Evolutionary conservation across 371 early-diverging fungal genomes (phyloP).

Genomic region (Funneliformis caledonium): DNA sequence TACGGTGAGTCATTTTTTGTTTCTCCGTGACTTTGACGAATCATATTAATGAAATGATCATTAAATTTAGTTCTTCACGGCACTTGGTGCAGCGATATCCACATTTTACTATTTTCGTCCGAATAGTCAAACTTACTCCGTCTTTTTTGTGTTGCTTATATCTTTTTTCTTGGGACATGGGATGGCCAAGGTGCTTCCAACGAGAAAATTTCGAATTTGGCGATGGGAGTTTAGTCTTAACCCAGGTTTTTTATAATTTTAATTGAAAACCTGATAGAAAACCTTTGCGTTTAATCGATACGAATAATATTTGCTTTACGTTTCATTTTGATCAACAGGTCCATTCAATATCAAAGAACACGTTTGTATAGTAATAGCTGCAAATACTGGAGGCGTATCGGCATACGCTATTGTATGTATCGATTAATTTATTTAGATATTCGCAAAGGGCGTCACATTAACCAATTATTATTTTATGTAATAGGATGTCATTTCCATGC

Average conservation of each 20-base stretch:
- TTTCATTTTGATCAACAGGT: conserved; percentile 37
- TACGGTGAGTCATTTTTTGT: conserved; percentile 1
- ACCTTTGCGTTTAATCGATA: background rate
- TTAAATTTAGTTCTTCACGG: conserved; percentile 42
- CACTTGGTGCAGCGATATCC: conserved; percentile 59
- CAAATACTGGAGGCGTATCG: conserved; percentile 40
- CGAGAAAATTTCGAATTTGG: conserved; percentile 27
- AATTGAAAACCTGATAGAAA: background rate
- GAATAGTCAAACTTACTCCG: conserved; percentile 41
- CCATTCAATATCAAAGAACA: conserved; percentile 62
- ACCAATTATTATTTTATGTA: background rate
- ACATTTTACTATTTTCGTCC: conserved; percentile 49
- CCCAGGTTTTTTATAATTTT: conserved; percentile 42
- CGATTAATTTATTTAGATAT: background rate
- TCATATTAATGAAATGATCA: background rate
- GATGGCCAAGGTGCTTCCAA: conserved; percentile 45
- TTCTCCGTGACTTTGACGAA: too few species aligned
- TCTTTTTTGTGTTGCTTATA: conserved; percentile 48
- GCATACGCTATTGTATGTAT: conserved; percentile 28
- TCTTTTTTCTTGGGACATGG: conserved; percentile 44
- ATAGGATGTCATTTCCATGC: conserved; percentile 25
- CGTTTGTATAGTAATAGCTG: conserved; percentile 49
- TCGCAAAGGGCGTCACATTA: too few species aligned
- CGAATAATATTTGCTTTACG: background rate
- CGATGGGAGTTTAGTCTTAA: conserved; percentile 47